phyloP scores from a whole-genome alignment of 1,284 basidiomycete species.

The Serendipita sp. region DNA sequence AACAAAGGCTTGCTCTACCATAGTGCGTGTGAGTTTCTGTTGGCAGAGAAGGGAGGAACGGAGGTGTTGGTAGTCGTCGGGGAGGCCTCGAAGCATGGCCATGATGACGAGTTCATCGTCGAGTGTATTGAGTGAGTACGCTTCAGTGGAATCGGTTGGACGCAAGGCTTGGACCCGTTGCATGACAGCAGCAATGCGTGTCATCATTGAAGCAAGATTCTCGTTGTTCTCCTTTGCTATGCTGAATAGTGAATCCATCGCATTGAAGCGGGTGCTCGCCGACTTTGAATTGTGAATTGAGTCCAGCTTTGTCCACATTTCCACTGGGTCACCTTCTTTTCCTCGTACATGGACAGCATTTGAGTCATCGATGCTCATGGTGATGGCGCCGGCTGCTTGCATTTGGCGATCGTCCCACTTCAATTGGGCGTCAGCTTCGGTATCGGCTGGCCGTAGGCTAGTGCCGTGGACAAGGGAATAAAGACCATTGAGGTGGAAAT shows the following conservation, averaged over 20 bases:
- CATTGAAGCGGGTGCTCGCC: slow-evolving; percentile 21
- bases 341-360: slow-evolving; percentile 18
- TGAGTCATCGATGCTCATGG: slow-evolving; percentile 15
- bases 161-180: slow-evolving; percentile 18
- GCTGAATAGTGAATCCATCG: slow-evolving; percentile 22
- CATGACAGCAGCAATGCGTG: slow-evolving; percentile 18
- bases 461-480: not conserved
- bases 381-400: slow-evolving; percentile 18
- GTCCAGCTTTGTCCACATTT: slow-evolving; percentile 19
- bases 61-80: slow-evolving; percentile 14
- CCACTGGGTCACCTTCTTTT: slow-evolving; percentile 16
- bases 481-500: not conserved
- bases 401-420: slow-evolving; percentile 14
- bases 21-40: slow-evolving; percentile 4
- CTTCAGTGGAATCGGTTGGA: slow-evolving; percentile 2
- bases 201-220: slow-evolving; percentile 18
- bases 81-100: slow-evolving; percentile 17
- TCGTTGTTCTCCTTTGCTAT: slow-evolving; percentile 21
- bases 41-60: slow-evolving; percentile 15
- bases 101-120: slow-evolving; percentile 17
- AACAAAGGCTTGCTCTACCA: not conserved
- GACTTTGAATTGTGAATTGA: slow-evolving; percentile 16
- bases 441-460: not conserved
- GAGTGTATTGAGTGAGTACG: slow-evolving; percentile 13
- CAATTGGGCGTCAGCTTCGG: not conserved